A percentile compares a stretch with the other conserved stretches of the same genome.
phyloP scores from a whole-genome alignment of 2,329 filamentous ascomycete genomes.

The Alternaria burnsii region DNA sequence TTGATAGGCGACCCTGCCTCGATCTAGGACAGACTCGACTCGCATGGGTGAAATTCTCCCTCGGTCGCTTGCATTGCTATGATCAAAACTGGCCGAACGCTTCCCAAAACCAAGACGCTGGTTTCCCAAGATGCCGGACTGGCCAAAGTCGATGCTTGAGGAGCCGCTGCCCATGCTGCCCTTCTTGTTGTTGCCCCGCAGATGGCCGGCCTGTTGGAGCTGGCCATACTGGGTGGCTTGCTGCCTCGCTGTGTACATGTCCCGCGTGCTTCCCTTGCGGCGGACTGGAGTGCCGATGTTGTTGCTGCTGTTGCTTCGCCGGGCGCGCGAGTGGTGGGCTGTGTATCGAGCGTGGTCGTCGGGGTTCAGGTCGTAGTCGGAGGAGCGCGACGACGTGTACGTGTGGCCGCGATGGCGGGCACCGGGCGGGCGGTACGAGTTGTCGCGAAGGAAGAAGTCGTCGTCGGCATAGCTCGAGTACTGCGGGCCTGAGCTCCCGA shows the following conservation, averaged over 20 bases:
- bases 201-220: constrained; percentile 41
- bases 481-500: constrained; percentile 26
- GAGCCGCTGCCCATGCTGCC: constrained; percentile 76
- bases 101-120: constrained; percentile 65
- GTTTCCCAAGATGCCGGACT: constrained; percentile 65
- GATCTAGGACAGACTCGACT: constrained; percentile 56
- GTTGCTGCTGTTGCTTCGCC: constrained; percentile 82
- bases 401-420: constrained; percentile 65
- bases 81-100: constrained; percentile 79
- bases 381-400: constrained; percentile 67
- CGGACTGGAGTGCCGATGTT: constrained; percentile 60
- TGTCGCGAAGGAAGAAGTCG: constrained; percentile 48
- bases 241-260: constrained; percentile 35
- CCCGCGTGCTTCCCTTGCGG: constrained; percentile 48
- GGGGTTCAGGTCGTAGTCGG: constrained; percentile 60
- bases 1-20: constrained; percentile 54
- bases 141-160: constrained; percentile 72
- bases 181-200: constrained; percentile 61
- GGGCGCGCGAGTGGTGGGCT: constrained; percentile 59
- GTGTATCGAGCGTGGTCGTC: constrained; percentile 54
- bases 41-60: constrained; percentile 34
- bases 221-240: constrained; percentile 38
- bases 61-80: constrained; percentile 43
- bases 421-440: constrained; percentile 41
- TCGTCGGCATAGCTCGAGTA: constrained; percentile 52